A percentile compares a stretch with the other conserved stretches of the same genome.
Evolutionary conservation across 768 basidiomycete species (phyloP).

Genomic region (Fomitopsis pulvina): DNA sequence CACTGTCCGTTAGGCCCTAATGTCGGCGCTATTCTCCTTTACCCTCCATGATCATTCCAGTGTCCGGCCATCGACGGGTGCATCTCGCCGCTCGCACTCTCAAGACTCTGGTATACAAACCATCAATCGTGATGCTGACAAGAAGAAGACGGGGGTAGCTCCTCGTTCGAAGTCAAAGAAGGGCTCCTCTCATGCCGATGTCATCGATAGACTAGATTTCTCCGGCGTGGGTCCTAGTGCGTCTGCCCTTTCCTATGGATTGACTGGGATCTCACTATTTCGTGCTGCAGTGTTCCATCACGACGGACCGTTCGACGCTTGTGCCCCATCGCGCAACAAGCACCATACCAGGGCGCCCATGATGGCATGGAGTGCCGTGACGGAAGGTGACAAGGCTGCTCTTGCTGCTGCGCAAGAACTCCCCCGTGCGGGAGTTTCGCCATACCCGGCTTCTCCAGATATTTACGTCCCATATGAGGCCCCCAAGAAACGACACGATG

Average conservation of each 20-base stretch:
- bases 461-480: slow-evolving; percentile 42
- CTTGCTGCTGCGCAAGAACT: slow-evolving; percentile 21
- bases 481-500: slow-evolving; percentile 82
- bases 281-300: slow-evolving; percentile 76
- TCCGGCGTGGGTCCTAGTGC: slow-evolving; percentile 79
- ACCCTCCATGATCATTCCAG: slow-evolving; percentile 13
- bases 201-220: slow-evolving; percentile 84
- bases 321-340: slow-evolving; percentile 83
- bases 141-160: slow-evolving; percentile 38
- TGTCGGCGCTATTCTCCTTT: slow-evolving; percentile 4
- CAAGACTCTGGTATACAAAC: slow-evolving; percentile 39
- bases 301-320: slow-evolving; percentile 89
- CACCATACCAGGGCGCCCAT: slow-evolving; percentile 77
- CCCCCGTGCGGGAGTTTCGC: slow-evolving; percentile 24
- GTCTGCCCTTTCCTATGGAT: slow-evolving; percentile 24
- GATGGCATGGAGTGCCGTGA: slow-evolving; percentile 57
- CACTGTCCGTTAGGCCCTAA: slow-evolving; percentile 2
- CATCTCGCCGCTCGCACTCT: slow-evolving; percentile 40
- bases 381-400: slow-evolving; percentile 36
- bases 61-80: slow-evolving; percentile 18
- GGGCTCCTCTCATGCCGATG: slow-evolving; percentile 78
- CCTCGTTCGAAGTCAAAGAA: slow-evolving; percentile 45
- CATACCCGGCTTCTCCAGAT: slow-evolving; percentile 42
- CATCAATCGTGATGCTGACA: slow-evolving; percentile 33
- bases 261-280: slow-evolving; percentile 1